Base-by-base conservation (phyloP, 2,329 filamentous ascomycete species). In the Sporothrix euskadiensis region DNA sequence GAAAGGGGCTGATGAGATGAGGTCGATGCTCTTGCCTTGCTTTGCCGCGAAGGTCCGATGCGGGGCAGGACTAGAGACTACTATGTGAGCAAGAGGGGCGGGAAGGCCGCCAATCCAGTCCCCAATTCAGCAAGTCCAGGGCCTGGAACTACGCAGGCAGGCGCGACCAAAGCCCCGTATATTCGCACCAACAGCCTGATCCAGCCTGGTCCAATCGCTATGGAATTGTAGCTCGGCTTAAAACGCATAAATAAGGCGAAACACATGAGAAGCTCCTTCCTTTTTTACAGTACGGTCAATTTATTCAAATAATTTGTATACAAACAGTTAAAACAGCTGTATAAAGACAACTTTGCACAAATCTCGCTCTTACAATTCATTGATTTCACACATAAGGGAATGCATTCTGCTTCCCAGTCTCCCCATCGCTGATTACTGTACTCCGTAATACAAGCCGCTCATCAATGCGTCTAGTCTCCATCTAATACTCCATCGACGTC, bases 401-500 rank as follows among this genome's bases (percentile, higher is more conserved):
- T 44, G 8, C 10, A 16, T 22, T 16, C n/a, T 44, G 39, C 3
- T 47, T 30, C 22, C 39, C 39, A 7, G 26, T 59, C 9, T 26
- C 26, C 16, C 26, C 63, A 16, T 49, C 30, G 39, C 63, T 66
- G 61, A 30, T 9, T 52, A 26, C 26, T 68, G 63, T 52, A 47
- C n/a, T 68, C 26, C 52, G 63, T 52, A 47, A 35, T 68, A 22
- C 30, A 22, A 30, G 12, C 52, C 22, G 22, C 52, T 30, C 26
- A 41, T 66, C 9, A 10, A 63, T 7, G n/a, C 4, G 19, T 41
- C 35, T 12, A 14, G 19, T 14, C 22, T 19, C 6, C 19, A 0
- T 57, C 65, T 68, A 94, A 79, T 92, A 93, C 19, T 91, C 84
- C 71, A 93, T 79, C 1, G 73, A 16, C 61, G 89, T 85, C 81